Evolutionary conservation across 1,284 basidiomycete species (phyloP).

Genomic region (Malassezia sympodialis): DNA sequence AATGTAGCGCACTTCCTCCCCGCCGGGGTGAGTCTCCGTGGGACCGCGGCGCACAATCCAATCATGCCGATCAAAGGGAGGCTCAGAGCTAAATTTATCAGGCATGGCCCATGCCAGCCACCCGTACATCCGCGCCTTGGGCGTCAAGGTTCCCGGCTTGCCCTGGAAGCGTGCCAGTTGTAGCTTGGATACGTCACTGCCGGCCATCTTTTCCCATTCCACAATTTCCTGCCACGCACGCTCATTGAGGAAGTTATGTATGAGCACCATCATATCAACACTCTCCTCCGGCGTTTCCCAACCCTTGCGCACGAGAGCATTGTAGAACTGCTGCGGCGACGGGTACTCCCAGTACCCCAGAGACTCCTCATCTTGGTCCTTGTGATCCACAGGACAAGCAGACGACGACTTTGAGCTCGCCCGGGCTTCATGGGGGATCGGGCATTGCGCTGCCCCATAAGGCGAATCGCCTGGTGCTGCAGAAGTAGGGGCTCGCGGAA

Average conservation of each 20-base stretch:
- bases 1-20: slow-evolving; percentile 42
- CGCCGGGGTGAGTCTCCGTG: slow-evolving; percentile 16
- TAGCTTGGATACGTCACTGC: slow-evolving; percentile 44
- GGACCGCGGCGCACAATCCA: slow-evolving; percentile 71
- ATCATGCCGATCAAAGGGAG: slow-evolving; percentile 97
- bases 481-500: slow-evolving; percentile 60
- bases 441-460: slow-evolving; percentile 25
- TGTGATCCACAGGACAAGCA: slow-evolving; percentile 41
- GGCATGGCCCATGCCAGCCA: slow-evolving; percentile 80
- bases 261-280: slow-evolving; percentile 91
- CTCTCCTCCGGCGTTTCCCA: slow-evolving; percentile 96
- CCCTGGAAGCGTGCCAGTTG: slow-evolving; percentile 78
- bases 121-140: slow-evolving; percentile 74
- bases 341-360: slow-evolving; percentile 80
- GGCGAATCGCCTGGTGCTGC: slow-evolving; percentile 37
- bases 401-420: slow-evolving; percentile 1
- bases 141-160: slow-evolving; percentile 67
- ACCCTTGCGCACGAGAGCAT: slow-evolving; percentile 88
- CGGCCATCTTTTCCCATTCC: slow-evolving; percentile 65
- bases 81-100: slow-evolving; percentile 73
- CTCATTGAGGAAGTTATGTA: slow-evolving; percentile 97
- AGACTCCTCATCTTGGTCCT: slow-evolving; percentile 10
- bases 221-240: slow-evolving; percentile 89
- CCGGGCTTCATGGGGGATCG: slow-evolving; percentile 20
- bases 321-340: slow-evolving; percentile 96